These are phyloP conservation scores for Naganishia randhawae DNA, from an alignment of 768 basidiomycete species.

Conservation along the genomic window DNA sequence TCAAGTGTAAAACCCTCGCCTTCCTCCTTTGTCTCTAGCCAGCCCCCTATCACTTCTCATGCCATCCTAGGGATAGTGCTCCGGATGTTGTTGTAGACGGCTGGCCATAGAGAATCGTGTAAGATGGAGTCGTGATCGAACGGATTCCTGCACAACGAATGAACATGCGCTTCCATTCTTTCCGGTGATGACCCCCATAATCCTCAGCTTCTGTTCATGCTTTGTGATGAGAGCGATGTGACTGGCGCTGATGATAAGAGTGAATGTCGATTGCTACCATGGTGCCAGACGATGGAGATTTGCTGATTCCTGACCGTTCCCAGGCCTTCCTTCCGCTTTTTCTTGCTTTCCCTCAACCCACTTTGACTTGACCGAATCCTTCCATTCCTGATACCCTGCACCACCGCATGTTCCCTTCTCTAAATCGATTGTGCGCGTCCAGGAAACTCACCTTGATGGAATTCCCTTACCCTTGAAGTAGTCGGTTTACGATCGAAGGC, in stretches of 20 bases:
- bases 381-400: background rate
- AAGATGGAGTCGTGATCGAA: too few species aligned
- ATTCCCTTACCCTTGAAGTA: constrained; percentile 24
- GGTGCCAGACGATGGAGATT: background rate
- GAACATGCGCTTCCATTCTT: too few species aligned
- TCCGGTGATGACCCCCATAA: too few species aligned
- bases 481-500: constrained; percentile 9
- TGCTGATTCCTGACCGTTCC: background rate
- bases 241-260: background rate
- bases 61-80: too few species aligned
- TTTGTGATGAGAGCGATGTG: background rate
- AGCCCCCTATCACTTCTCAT: too few species aligned
- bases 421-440: background rate
- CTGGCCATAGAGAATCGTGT: too few species aligned
- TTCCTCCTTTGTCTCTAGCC: background rate
- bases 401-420: background rate
- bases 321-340: background rate
- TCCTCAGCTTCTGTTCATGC: too few species aligned
- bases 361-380: constrained; percentile 12
- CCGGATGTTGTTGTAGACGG: too few species aligned
- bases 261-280: background rate
- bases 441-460: constrained; percentile 18
- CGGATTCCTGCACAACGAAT: too few species aligned
- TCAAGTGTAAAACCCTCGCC: background rate
- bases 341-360: background rate